Base-by-base conservation (phyloP, 1,284 basidiomycete species). In the Sanguinoderma infundibulare region DNA sequence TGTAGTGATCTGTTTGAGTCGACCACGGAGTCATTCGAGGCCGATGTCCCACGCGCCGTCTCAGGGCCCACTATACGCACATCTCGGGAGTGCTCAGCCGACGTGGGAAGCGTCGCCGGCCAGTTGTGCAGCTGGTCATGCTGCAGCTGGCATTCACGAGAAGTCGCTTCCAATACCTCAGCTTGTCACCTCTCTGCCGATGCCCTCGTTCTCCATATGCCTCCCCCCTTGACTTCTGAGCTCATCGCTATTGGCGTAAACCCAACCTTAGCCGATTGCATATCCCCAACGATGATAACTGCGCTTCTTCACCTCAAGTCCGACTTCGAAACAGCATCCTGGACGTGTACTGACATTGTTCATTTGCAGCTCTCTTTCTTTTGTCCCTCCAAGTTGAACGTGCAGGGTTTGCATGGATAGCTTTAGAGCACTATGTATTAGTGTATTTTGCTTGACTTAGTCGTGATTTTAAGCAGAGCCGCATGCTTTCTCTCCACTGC, bases 371-470 rank as follows among this genome's bases (percentile, higher is more conserved):
- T 38, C 22, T n/a, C n/a, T 15, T 60, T 60, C 36, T 34, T 55
- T 58, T n/a, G 22, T 10, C 51, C 8, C 34, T 55, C 38, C 40
- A 26, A 42, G 26, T 55, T 39, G 56, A 55, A 61, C 51, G 53
- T 36, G 56, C 40, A 55, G 47, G 55, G 50, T 52, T 62, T 57
- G 62, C 30, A 55, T 46, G 49, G 53, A 60, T 70, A 68, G 66
- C 62, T 60, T 70, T 70, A 70, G 68, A 65, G 56, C 61, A 64
- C 60, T 68, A 70, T 70, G 59, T 70, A 70, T 67, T 67, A 51
- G 53, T 63, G 62, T 63, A 61, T 55, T 47, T 24, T 67, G 61
- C 61, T 69, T 66, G 68, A 69, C 44, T 53, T 64, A 64, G 14
- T 39, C 32, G 62, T 69, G 67, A 56, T 62, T 44, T 20, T 26